phyloP scores from a whole-genome alignment of 495 filamentous ascomycete species.

The Daldinia vernicosa region DNA sequence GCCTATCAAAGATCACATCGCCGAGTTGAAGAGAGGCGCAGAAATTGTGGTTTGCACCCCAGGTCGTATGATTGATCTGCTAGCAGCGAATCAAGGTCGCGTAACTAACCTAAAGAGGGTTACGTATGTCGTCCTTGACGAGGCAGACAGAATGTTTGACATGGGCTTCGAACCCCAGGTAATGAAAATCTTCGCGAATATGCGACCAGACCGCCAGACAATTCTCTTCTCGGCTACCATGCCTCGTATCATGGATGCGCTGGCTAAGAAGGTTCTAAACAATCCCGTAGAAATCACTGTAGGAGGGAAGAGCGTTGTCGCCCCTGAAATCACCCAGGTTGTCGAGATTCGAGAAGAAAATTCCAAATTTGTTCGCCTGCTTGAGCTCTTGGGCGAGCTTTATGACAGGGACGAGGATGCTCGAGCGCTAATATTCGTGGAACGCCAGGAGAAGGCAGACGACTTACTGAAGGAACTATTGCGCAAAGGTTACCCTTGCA shows the following conservation, averaged over 20 bases:
- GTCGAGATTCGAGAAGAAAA: slow-evolving; percentile 88
- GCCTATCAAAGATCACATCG: slow-evolving; percentile 98
- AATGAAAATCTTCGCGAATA: slow-evolving; percentile 92
- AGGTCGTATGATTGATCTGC: slow-evolving; percentile 95
- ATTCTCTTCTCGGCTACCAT: slow-evolving; percentile 97
- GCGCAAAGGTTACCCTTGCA: slow-evolving; percentile 90
- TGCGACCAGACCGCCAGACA: slow-evolving; percentile 90
- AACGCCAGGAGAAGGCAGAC: slow-evolving; percentile 94
- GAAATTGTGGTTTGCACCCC: slow-evolving; percentile 96
- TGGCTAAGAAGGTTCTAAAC: slow-evolving; percentile 87
- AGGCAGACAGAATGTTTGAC: slow-evolving; percentile 99
- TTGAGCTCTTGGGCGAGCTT: slow-evolving; percentile 87
- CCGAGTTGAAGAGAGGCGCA: slow-evolving; percentile 91
- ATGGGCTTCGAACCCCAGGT: slow-evolving; percentile 99
- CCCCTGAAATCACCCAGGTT: slow-evolving; percentile 92
- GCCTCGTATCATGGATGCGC: slow-evolving; percentile 89
- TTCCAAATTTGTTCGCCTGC: slow-evolving; percentile 82
- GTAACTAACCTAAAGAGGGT: slow-evolving; percentile 90
- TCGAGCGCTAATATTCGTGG: slow-evolving; percentile 90
- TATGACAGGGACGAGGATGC: slow-evolving; percentile 90
- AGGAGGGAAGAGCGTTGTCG: slow-evolving; percentile 89
- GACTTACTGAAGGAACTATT: slow-evolving; percentile 81
- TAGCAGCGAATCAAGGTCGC: slow-evolving; percentile 89
- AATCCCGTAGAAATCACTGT: slow-evolving; percentile 92
- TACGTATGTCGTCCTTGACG: slow-evolving; percentile 93